A percentile compares a stretch with the other conserved stretches of the same genome.
These are phyloP conservation scores for Mycosphaerella arachidis DNA, from an alignment of 2,329 filamentous ascomycete species.

Conservation along the genomic window DNA sequence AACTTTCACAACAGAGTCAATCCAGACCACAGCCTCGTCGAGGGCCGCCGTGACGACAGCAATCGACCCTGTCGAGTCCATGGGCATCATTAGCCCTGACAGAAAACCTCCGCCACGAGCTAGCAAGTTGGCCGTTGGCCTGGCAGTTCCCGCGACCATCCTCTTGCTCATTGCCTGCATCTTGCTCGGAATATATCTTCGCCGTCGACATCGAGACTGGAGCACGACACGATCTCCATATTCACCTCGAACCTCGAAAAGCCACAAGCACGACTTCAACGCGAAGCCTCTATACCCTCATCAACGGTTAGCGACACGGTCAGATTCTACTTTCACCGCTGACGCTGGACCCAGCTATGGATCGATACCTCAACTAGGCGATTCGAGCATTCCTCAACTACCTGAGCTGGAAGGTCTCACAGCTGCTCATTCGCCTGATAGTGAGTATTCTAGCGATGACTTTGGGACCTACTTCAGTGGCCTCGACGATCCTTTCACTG, in stretches of 20 bases:
- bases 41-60: background rate
- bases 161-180: background rate
- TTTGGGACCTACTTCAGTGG: slow-evolving; percentile 10
- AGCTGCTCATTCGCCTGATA: background rate
- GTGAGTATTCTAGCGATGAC: slow-evolving; percentile 5
- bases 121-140: background rate
- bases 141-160: background rate
- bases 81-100: background rate
- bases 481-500: slow-evolving; percentile 16
- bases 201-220: background rate
- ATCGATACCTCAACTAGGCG: background rate
- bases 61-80: background rate
- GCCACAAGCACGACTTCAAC: slow-evolving; percentile 2
- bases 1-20: background rate
- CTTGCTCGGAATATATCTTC: background rate
- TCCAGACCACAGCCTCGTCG: no score
- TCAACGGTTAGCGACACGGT: background rate
- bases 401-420: slow-evolving; percentile 1
- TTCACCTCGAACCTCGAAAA: background rate
- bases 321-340: slow-evolving; percentile 2
- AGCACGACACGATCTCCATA: background rate
- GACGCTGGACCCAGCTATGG: slow-evolving; percentile 3
- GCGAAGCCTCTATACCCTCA: slow-evolving; percentile 1
- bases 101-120: background rate
- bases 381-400: background rate